A percentile compares a stretch with the other conserved stretches of the same genome.
Evolutionary conservation across 768 basidiomycete species (phyloP).

Genomic region (Tricholoma matsutake): DNA sequence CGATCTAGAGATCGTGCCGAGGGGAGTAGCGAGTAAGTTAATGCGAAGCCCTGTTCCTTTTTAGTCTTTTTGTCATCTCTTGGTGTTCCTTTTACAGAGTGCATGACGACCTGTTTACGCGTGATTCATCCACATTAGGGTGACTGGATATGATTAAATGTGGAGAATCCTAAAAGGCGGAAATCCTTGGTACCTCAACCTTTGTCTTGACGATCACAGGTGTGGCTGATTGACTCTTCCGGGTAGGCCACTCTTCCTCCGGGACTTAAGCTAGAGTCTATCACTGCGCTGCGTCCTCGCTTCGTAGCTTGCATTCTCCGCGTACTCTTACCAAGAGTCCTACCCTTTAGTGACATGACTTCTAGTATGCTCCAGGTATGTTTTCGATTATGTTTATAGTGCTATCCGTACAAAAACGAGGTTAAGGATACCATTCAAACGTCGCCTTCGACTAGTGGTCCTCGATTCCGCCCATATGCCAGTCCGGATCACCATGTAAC

Average conservation of each 20-base stretch:
- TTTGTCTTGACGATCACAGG: not conserved
- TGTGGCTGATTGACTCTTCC: conserved; percentile 6
- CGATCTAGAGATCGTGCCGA: conserved; percentile 48
- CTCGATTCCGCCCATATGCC: conserved; percentile 65
- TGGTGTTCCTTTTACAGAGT: conserved; percentile 34
- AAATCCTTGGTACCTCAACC: not conserved
- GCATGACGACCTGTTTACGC: conserved; percentile 40
- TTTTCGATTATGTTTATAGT: not conserved
- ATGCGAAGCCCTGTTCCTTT: conserved; percentile 17
- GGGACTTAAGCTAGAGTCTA: conserved; percentile 19
- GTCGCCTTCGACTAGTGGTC: conserved; percentile 34
- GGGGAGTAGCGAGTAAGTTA: conserved; percentile 8
- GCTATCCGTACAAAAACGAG: conserved; percentile 2
- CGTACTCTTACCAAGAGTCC: conserved; percentile 12
- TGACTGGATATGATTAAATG: conserved; percentile 28
- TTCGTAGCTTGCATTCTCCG: conserved; percentile 12
- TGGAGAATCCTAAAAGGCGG: conserved; percentile 23
- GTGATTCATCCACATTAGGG: conserved; percentile 42
- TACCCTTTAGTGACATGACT: conserved; percentile 34
- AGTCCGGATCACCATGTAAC: conserved; percentile 78
- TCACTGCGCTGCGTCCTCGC: conserved; percentile 14
- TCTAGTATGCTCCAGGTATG: conserved; percentile 44
- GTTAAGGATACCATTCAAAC: conserved; percentile 42
- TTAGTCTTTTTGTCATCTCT: conserved; percentile 13
- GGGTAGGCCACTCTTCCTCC: conserved; percentile 13